Evolutionary conservation across 345 rosid species (phyloP).

Genomic region (Cardiospermum halicacabum): DNA sequence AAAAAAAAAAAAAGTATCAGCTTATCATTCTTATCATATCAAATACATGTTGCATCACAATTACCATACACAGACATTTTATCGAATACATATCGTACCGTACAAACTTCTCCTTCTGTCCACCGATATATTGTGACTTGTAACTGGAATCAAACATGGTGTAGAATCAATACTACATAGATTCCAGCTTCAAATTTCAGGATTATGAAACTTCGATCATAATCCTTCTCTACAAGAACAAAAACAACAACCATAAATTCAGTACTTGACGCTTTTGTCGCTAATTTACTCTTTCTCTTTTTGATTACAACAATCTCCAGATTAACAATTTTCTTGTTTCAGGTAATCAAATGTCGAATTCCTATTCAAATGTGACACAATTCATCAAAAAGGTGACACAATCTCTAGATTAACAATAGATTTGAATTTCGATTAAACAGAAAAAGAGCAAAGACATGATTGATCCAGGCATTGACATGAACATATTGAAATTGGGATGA

Average conservation of each 20-base stretch:
- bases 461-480: not conserved
- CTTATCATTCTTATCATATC: too few relatives aligned
- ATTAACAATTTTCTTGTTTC: not conserved
- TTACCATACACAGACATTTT: too few relatives aligned
- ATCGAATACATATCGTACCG: constrained; percentile 35
- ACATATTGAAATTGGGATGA: not conserved
- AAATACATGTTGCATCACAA: too few relatives aligned
- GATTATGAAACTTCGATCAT: not conserved
- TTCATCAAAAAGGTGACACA: not conserved
- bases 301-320: not conserved
- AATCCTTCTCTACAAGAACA: not conserved
- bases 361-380: not conserved
- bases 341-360: not conserved
- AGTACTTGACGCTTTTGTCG: not conserved
- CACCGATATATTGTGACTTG: constrained; percentile 77
- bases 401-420: too few relatives aligned
- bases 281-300: not conserved
- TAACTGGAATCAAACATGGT: constrained; percentile 59
- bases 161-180: constrained; percentile 22
- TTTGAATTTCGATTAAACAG: too few relatives aligned
- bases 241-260: not conserved
- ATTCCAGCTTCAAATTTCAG: constrained; percentile 3
- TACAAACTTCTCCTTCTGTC: constrained; percentile 69
- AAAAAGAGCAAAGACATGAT: too few relatives aligned
- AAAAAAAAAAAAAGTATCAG: not conserved